These are phyloP conservation scores for Solanum neorickii DNA, from an alignment of 257 asterid species.

Conservation along the genomic window DNA sequence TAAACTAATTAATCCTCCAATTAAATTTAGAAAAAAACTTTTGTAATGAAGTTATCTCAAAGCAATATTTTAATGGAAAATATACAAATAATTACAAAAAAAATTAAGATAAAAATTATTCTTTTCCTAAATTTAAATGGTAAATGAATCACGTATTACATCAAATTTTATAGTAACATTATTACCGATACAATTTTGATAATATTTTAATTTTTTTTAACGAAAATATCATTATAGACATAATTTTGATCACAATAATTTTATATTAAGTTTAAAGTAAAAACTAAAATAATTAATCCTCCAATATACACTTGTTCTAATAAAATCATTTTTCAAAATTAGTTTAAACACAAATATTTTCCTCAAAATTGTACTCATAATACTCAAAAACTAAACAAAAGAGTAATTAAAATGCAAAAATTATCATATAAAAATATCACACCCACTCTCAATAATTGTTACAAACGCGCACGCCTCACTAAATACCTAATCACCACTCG, in stretches of 20 bases:
- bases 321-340: background rate
- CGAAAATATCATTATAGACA: fast-evolving
- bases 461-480: background rate
- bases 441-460: background rate
- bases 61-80: background rate
- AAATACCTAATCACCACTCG: background rate
- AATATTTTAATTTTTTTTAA: too few species aligned
- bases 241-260: background rate
- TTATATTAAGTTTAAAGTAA: background rate
- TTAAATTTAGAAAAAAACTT: too few species aligned
- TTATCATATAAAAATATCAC: background rate
- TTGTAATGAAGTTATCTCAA: background rate
- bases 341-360: background rate
- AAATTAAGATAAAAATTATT: background rate
- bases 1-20: background rate
- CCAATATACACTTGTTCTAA: background rate
- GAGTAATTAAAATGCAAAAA: background rate
- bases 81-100: too few species aligned
- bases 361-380: background rate
- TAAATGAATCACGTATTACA: background rate
- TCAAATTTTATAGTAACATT: too few species aligned
- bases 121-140: background rate
- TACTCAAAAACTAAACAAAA: background rate
- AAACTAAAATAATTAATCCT: background rate
- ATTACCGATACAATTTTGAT: too few species aligned